These are phyloP conservation scores for Lactuca saligna DNA, from an alignment of 129 eudicot genomes.

Conservation along the genomic window DNA sequence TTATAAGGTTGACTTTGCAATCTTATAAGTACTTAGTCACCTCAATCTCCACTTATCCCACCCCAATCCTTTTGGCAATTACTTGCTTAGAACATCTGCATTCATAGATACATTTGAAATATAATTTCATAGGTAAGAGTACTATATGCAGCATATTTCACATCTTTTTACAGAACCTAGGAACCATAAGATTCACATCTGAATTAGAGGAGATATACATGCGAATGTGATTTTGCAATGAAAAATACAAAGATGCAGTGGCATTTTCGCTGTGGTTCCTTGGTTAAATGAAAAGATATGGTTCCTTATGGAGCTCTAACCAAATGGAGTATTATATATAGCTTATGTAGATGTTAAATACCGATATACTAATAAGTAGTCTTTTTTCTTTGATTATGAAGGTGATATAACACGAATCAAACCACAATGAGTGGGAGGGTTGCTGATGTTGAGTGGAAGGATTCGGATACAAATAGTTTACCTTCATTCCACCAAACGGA, in stretches of 20 bases:
- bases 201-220: too few species aligned
- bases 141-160: not conserved
- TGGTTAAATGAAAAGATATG: too few species aligned
- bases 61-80: not conserved
- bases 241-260: too few species aligned
- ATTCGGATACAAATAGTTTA: not conserved
- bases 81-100: too few species aligned
- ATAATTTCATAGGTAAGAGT: conserved; percentile 20
- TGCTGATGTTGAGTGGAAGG: conserved; percentile 24
- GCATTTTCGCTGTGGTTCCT: too few species aligned
- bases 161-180: too few species aligned
- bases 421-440: conserved; percentile 47
- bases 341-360: not conserved
- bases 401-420: conserved; percentile 25
- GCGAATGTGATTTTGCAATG: too few species aligned
- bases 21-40: conserved; percentile 33
- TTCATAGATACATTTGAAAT: not conserved
- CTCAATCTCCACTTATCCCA: conserved; percentile 18
- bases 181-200: too few species aligned
- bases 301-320: too few species aligned
- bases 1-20: conserved; percentile 29
- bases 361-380: conserved; percentile 10
- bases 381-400: conserved; percentile 18
- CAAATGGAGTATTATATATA: not conserved
- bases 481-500: conserved; percentile 24